Evolutionary conservation across 257 asterid species (phyloP), one percentile per base, ranked within the genome.

Genomic region (Eucommia ulmoides): DNA sequence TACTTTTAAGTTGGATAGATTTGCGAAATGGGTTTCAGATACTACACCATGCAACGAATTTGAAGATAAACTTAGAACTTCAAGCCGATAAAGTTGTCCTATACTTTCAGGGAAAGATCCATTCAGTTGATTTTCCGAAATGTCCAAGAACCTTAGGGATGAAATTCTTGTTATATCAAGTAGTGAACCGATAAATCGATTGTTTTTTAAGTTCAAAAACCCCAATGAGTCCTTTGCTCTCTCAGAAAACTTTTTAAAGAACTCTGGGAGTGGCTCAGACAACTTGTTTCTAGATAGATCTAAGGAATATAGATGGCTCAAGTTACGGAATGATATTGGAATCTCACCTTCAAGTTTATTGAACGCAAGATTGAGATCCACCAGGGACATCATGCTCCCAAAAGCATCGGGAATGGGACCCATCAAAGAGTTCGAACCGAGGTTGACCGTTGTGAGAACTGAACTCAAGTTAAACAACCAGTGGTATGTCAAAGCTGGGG

Each of bases 361-460:
- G 7, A 42, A 3, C 48, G 19, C 50, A 52, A 59, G 46, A 23
- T 18, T 47, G 23, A 42, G 20, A 6, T 42, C 48, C 20, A 46
- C 53, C 63, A 64, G 61, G 42, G 20, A 52, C 42, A 52, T 23
- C 7, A 64, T 46, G 16, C 57, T 59, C n/a, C n/a, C n/a, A n/a
- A n/a, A n/a, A n/a, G n/a, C n/a, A n/a, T n/a, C n/a, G n/a, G n/a
- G n/a, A n/a, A 10, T 38, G 33, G 45, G 66, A 33, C 78, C 68
- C 55, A 2, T 20, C 12, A n/a, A 65, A 71, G 1, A 63, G n/a
- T 1, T n/a, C n/a, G n/a, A n/a, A n/a, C n/a, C n/a, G n/a, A n/a
- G n/a, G n/a, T n/a, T n/a, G n/a, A n/a, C n/a, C n/a, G n/a, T n/a
- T n/a, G n/a, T n/a, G n/a, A n/a, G n/a, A n/a, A n/a, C n/a, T n/a